Evolutionary conservation across 768 basidiomycete species (phyloP), one percentile per base, ranked within the genome.

Genomic region (Dioszegia hungarica): DNA sequence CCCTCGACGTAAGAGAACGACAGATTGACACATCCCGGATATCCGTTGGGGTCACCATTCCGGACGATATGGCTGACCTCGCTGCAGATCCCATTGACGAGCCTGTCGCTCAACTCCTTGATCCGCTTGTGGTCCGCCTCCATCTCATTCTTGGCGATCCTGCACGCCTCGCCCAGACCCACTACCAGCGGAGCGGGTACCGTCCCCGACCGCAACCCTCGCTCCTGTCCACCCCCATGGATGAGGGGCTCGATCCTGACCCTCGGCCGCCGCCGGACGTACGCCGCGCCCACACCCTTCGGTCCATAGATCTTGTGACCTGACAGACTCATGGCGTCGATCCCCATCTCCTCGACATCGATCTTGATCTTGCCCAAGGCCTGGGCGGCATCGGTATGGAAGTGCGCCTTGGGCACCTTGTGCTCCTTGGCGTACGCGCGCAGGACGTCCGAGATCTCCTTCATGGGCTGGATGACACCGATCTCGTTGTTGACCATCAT

Each of bases 401-500:
- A 86, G 77, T 90, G 87, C 17, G 94, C 82, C 44, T 74, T 75
- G 22, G 60, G 62, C 14, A 37, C 52, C 14, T 91, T 90, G 58
- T 88, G 86, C 72, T 94, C 86, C 77, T 89, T 88, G 4, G 71
- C 68, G 25, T 59, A 65, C 12, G 49, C 60, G 71, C 86, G 86
- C 29, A 88, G 74, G 33, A 94, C 82, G 2, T 84, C 83, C 28
- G 94, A 94, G 54, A 99, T 99, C 74, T 97, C 91, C 73, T 89
- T 87, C 61, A 98, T 81, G 1, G 95, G 95, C 72, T 98, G 95
- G 54, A 99, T 95, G 62, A 97, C 93, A 22, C 95, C 95, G 3
- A 92, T 98, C 79, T 99, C 95, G 77, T 99, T 99, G 80, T 99
- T 99, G 57, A 99, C 95, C 17, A 89, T 84, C 95, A 99, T 99